Base-by-base conservation (phyloP, 306 rosid species). In the Quercus cerris region DNA sequence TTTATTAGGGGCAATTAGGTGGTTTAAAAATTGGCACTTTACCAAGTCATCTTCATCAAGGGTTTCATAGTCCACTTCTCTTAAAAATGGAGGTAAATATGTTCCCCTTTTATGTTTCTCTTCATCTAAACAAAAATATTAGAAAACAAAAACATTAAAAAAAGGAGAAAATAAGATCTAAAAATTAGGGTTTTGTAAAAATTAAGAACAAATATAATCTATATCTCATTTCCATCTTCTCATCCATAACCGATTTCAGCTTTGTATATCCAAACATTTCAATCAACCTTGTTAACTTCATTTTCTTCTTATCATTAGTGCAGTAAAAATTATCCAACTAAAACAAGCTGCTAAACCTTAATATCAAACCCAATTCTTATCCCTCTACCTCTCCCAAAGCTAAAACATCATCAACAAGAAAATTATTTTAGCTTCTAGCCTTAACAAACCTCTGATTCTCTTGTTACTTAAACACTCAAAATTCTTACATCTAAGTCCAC, bases 191-290 rank as follows among this genome's bases (percentile, higher is more conserved):
- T 95, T 95, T 81, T 93, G 94, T 73, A 95, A 85, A 59, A 90
- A 93, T 18, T 98, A 94, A 49, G 98, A 41, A 95, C 64, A 95
- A 86, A 41, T 41, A 8, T 8, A 41, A 41, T 41, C 46, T 90
- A 87, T 57, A 85, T 85, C 76, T 83, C 90, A 71, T 28, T 46
- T 88, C 93, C 5, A 75, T 77, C 79, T 85, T 91, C 78, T 94
- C 97, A 59, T 97, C 98, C 54, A 88, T 89, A 44, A 88, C 98
- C 98, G 97, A 95, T 77, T 95, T 95, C 80, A 93, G 90, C 84
- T 90, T 95, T 17, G 87, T 93, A 78, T 89, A 95, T 67, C 98
- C 98, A 73, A 91, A 95, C 78, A 83, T 75, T 84, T 95, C 99
- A 4, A 95, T 93, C 89, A 95, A 79, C 80, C 94, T 84, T 5